phyloP scores from a whole-genome alignment of 345 rosid genomes.

The Lumnitzera littorea region DNA sequence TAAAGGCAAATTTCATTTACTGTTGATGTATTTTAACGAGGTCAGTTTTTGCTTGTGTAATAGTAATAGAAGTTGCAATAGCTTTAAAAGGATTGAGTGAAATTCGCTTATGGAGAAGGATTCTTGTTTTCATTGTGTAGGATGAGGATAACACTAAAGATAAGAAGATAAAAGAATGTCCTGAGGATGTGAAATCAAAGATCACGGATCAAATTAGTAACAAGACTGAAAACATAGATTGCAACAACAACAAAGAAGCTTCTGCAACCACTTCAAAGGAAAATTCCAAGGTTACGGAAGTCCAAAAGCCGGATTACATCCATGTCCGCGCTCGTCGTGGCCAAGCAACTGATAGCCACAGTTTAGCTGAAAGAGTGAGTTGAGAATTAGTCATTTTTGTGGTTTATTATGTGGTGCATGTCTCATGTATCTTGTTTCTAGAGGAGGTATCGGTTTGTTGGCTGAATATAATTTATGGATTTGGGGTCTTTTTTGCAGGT shows the following conservation, averaged over 20 bases:
- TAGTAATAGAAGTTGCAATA: too few species aligned
- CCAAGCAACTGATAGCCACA: conserved; percentile 98
- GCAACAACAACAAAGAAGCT: conserved; percentile 28
- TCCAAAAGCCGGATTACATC: conserved; percentile 72
- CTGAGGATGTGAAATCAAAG: conserved; percentile 54
- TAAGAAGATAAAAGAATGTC: conserved; percentile 27
- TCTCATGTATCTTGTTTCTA: too few species aligned
- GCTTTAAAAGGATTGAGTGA: conserved; percentile 4
- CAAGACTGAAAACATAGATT: conserved; percentile 12
- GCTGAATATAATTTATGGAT: not conserved
- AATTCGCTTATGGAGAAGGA: conserved; percentile 1
- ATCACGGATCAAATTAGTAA: conserved; percentile 38
- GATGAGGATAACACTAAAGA: conserved; percentile 30
- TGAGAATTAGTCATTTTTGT: not conserved
- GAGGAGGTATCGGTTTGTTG: too few species aligned
- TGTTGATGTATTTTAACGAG: too few species aligned
- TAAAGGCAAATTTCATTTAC: too few species aligned
- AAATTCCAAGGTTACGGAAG: conserved; percentile 54
- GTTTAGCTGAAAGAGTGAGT: conserved; percentile 95
- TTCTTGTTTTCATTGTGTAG: conserved; percentile 17
- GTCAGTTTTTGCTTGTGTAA: too few species aligned
- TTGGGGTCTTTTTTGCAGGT: conserved; percentile 34
- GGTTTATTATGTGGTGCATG: not conserved
- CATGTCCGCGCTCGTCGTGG: conserved; percentile 97
- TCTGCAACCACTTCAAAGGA: conserved; percentile 51